phyloP scores from a whole-genome alignment of 1,284 basidiomycete genomes.

The Irpex lacteus region DNA sequence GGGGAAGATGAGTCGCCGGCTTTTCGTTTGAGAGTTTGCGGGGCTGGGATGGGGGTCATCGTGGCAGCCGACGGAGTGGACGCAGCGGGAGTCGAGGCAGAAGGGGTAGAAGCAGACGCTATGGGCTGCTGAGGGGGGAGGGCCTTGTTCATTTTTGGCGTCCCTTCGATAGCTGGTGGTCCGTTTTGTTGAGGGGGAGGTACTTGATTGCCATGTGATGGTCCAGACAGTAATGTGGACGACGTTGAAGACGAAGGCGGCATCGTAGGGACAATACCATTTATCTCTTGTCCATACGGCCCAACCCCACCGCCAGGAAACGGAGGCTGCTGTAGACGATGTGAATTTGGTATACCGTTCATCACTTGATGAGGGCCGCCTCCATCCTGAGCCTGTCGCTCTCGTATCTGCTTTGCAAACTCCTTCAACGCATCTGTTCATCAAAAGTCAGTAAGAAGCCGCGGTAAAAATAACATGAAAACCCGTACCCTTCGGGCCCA shows the following conservation, averaged over 20 bases:
- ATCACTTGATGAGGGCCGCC: background rate
- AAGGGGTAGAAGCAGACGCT: slow-evolving; percentile 38
- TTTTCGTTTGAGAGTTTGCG: slow-evolving; percentile 57
- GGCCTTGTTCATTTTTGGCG: slow-evolving; percentile 54
- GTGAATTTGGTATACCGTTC: background rate
- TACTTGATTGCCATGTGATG: background rate
- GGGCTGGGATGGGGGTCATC: slow-evolving; percentile 46
- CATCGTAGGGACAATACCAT: background rate
- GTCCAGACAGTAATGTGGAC: slow-evolving; percentile 1
- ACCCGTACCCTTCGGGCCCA: slow-evolving; percentile 64
- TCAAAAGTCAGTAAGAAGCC: slow-evolving; percentile 1
- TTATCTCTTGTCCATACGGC: background rate
- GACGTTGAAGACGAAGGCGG: background rate
- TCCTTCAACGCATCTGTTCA: slow-evolving; percentile 38
- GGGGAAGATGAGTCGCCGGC: slow-evolving; percentile 46
- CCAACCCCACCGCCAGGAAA: background rate
- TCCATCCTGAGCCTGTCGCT: slow-evolving; percentile 22
- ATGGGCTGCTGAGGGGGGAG: slow-evolving; percentile 36
- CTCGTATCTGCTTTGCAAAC: slow-evolving; percentile 45
- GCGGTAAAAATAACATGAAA: background rate
- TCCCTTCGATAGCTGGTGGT: slow-evolving; percentile 44
- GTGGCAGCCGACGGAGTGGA: slow-evolving; percentile 31
- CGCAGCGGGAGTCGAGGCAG: slow-evolving; percentile 29
- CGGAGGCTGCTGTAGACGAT: background rate
- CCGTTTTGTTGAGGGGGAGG: slow-evolving; percentile 38